Evolutionary conservation across 352 stramenopile genomes (phyloP), one percentile per base, ranked within the genome.

Genomic region (Pythium aquatile): DNA sequence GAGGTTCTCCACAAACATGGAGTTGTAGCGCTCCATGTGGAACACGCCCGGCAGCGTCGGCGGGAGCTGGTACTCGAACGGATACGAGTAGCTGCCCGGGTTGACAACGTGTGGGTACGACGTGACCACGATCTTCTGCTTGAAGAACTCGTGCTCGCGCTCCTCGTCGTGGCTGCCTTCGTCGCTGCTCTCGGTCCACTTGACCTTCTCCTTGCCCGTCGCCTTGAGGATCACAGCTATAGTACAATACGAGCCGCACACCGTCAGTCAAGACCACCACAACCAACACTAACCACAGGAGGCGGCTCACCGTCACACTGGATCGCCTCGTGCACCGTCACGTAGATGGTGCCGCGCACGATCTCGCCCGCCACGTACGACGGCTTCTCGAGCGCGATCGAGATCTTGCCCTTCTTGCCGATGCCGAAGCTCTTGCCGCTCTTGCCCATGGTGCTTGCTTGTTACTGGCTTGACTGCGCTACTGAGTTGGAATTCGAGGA

Each of bases 141-240:
- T 88, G 70, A 83, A 90, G 61, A 91, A 88, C 39, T 84, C 74
- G 51, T 86, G 81, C 39, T 75, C 69, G 49, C 73, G 59, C 14
- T 72, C 46, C 20, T 85, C 57, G 14, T 74, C 71, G 17, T 66
- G 44, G 13, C 63, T 69, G 39, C 75, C 58, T 3, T 77, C 75
- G 49, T 82, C 69, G 35, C 63, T 68, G 47, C 72, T 46, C 55
- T 84, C 67, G 13, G 65, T 78, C 66, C 77, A 88, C 62, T 77
- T 74, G 37, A 89, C 75, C 48, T 87, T 87, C 60, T 92, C 83
- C 58, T 89, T 90, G 37, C 83, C 83, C 2, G 68, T 72, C 5
- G 79, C 79, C 68, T 88, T 88, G 49, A 92, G 76, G 42, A 89
- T 75, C 24, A 92, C 55, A 29, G 82, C 83, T 90, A 55, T 16